Percentiles rank a stretch among this genome's conserved stretches.
Conservation (phyloP, 345 rosid genomes). For the Orychophragmus violaceus region DNA sequence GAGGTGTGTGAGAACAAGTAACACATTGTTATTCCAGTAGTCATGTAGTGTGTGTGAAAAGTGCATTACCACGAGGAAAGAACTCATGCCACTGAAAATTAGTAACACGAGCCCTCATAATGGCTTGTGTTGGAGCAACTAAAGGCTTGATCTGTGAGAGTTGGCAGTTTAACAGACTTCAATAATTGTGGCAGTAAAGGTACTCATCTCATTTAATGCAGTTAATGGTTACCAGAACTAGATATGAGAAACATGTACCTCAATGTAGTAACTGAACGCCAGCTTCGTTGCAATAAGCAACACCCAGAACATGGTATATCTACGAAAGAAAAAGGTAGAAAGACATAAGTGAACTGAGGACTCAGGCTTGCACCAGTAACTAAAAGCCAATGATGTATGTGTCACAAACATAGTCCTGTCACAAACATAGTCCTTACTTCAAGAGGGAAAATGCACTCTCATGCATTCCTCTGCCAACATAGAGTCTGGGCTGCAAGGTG, state of each 20-base stretch:
- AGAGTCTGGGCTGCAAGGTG: constrained; percentile 84
- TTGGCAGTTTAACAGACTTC: constrained; percentile 17
- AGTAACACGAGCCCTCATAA: constrained; percentile 61
- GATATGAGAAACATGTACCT: constrained; percentile 44
- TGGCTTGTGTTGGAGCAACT: constrained; percentile 79
- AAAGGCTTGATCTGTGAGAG: constrained; percentile 87
- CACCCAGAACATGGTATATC: constrained; percentile 96
- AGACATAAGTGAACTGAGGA: constrained; percentile 13
- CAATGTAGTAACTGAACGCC: constrained; percentile 94
- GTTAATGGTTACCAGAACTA: constrained; percentile 4
- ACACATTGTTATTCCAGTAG: not conserved
- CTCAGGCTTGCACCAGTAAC: constrained; percentile 8
- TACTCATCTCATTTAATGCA: not conserved
- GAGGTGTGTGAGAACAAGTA: constrained; percentile 3
- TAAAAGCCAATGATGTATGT: not conserved
- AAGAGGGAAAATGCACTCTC: constrained; percentile 88
- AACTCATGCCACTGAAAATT: constrained; percentile 94
- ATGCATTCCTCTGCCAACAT: constrained; percentile 99
- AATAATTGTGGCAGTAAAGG: too few species aligned
- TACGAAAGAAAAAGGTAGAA: constrained; percentile 30
- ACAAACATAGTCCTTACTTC: constrained; percentile 65
- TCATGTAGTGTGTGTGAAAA: constrained; percentile 1
- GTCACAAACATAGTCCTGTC: too few species aligned
- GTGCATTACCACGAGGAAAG: constrained; percentile 80
- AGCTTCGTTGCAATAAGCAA: constrained; percentile 74